These are phyloP conservation scores for Blastobotrys ciferrii DNA, from an alignment of 1,139 yeast species.

Conservation along the genomic window DNA sequence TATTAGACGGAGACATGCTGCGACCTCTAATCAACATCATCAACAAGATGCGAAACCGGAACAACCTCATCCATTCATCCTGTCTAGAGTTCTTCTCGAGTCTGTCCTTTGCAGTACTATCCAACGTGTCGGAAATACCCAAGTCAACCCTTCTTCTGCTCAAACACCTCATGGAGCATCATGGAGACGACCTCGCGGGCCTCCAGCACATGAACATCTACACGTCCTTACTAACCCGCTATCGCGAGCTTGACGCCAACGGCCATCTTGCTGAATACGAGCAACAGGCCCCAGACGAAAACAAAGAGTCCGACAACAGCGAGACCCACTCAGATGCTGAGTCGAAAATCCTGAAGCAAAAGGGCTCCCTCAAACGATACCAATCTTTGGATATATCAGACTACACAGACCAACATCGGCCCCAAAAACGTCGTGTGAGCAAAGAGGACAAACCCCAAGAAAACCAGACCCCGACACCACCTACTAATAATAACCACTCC, in stretches of 20 bases:
- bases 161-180: slow-evolving; percentile 48
- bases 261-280: neutral
- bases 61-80: slow-evolving; percentile 72
- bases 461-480: no score
- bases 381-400: neutral
- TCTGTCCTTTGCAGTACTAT: slow-evolving; percentile 2
- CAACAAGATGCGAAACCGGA: slow-evolving; percentile 48
- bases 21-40: slow-evolving; percentile 49
- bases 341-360: neutral
- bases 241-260: slow-evolving; percentile 1
- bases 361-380: neutral
- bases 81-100: slow-evolving; percentile 60
- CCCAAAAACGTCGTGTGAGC: slow-evolving; percentile 6
- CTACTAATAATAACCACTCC: neutral
- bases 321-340: neutral
- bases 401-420: neutral
- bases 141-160: slow-evolving; percentile 48
- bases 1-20: slow-evolving; percentile 49
- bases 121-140: slow-evolving; percentile 1
- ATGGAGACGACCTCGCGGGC: slow-evolving; percentile 42
- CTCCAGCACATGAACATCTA: slow-evolving; percentile 31
- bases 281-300: neutral
- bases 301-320: neutral
- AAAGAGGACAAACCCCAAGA: neutral
- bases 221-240: slow-evolving; percentile 13